Base-by-base conservation (phyloP, 345 rosid genomes). In the Gossypium turneri region DNA sequence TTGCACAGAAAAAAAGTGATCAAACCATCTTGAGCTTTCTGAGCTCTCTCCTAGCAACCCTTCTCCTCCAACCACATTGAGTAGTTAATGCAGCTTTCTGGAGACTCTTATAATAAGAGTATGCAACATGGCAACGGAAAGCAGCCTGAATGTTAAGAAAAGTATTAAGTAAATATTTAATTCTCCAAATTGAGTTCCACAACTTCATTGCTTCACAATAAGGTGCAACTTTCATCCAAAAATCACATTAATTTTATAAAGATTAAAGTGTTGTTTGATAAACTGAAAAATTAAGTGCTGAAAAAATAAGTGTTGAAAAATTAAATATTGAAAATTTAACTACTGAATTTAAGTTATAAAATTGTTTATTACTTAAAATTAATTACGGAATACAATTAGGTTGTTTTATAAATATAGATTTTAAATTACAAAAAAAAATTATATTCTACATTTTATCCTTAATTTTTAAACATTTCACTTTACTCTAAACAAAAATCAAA, bases 11-110 rank as follows among this genome's bases (percentile, higher is more conserved):
- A 72, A 22, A 73, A 59, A 58, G 64, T 70, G 45, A 79, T 41
- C 78, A 45, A 75, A 95, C 99, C 99, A 95, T 95, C 79, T 93
- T 95, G 53, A 95, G 98, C 65, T 72, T 84, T 82, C 98, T 82
- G 64, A 95, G 90, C 86, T 95, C 98, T 84, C 82, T 89, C 73
- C 98, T 84, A 67, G 99, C 99, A 77, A 95, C 90, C 76, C 99
- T 91, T 82, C 89, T 73, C 86, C 99, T 90, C 99, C 99, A 95
- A 69, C 97, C 96, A 86, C 99, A 95, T 84, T 95, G 99, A 73
- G 94, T 57, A 81, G 79, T 76, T 78, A 93, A 77, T 53, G 86
- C 91, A 77, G 99, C 97, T 83, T 84, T 93, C 76, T 86, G 90
- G 79, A 93, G 99, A 76, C 82, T 90, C 91, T 82, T 91, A 81